A percentile compares a stretch with the other conserved stretches of the same genome.
Evolutionary conservation across 2,329 filamentous ascomycete genomes (phyloP).

Genomic region (Biscogniauxia marginata): DNA sequence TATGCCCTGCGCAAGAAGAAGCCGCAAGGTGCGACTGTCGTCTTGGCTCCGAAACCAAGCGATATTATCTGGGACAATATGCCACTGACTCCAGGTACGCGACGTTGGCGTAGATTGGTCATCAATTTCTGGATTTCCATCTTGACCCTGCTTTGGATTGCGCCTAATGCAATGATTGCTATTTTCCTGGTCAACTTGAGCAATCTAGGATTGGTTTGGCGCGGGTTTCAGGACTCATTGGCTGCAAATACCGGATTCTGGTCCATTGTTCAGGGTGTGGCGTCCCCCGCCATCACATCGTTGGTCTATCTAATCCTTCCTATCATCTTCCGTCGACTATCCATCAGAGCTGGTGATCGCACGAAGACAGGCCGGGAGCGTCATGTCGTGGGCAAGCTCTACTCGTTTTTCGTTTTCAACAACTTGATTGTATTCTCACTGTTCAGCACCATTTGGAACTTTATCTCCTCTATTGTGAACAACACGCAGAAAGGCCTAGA

Average conservation of each 20-base stretch:
- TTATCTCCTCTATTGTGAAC: slow-evolving; percentile 64
- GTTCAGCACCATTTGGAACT: slow-evolving; percentile 79
- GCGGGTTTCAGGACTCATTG: slow-evolving; percentile 67
- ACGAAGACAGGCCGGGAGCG: slow-evolving; percentile 91
- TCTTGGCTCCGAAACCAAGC: slow-evolving; percentile 78
- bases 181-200: slow-evolving; percentile 86
- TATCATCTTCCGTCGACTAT: slow-evolving; percentile 84
- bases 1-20: slow-evolving; percentile 79
- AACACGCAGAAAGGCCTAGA: slow-evolving; percentile 55
- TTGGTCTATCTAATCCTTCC: slow-evolving; percentile 84
- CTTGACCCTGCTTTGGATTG: slow-evolving; percentile 83
- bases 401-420: slow-evolving; percentile 96
- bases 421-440: slow-evolving; percentile 92
- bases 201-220: slow-evolving; percentile 81
- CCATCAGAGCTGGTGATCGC: slow-evolving; percentile 79
- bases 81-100: slow-evolving; percentile 64
- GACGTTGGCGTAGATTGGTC: slow-evolving; percentile 70
- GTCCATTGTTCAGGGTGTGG: slow-evolving; percentile 89
- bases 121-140: slow-evolving; percentile 83
- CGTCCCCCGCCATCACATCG: slow-evolving; percentile 83
- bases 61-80: slow-evolving; percentile 98
- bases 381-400: slow-evolving; percentile 87
- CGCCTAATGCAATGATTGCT: slow-evolving; percentile 89
- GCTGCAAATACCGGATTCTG: slow-evolving; percentile 64
- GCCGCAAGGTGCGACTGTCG: slow-evolving; percentile 73